Conservation (phyloP, 2,329 filamentous ascomycete species). For the Arthroderma sp. region DNA sequence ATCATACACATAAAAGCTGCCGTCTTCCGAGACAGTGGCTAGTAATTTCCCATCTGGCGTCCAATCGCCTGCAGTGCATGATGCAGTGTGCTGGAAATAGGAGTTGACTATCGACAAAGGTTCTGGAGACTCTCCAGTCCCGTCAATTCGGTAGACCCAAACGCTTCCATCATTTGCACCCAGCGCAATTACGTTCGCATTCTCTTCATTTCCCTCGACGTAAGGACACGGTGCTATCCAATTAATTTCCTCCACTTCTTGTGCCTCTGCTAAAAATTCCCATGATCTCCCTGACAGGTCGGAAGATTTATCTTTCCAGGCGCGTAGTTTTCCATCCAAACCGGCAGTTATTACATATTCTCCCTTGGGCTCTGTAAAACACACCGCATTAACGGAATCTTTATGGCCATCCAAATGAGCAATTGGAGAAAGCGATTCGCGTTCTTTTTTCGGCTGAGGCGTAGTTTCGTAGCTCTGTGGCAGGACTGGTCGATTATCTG, state of each 20-base stretch:
- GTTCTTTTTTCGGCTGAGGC: slow-evolving; percentile 45
- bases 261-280: slow-evolving; percentile 60
- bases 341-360: slow-evolving; percentile 79
- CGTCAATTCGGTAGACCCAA: slow-evolving; percentile 85
- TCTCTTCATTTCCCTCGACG: slow-evolving; percentile 27
- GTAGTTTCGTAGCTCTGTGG: slow-evolving; percentile 61
- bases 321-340: slow-evolving; percentile 68
- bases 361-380: slow-evolving; percentile 71
- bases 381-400: slow-evolving; percentile 76
- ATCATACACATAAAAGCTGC: slow-evolving; percentile 83
- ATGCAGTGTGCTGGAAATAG: slow-evolving; percentile 77
- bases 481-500: slow-evolving; percentile 49
- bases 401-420: slow-evolving; percentile 77
- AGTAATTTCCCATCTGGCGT: slow-evolving; percentile 74
- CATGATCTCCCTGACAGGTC: slow-evolving; percentile 40
- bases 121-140: slow-evolving; percentile 41
- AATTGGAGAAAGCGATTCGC: slow-evolving; percentile 50
- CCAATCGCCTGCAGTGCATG: slow-evolving; percentile 85
- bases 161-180: slow-evolving; percentile 84
- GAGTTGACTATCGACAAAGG: slow-evolving; percentile 74
- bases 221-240: slow-evolving; percentile 71
- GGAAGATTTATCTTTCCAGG: slow-evolving; percentile 44
- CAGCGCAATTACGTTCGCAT: slow-evolving; percentile 72
- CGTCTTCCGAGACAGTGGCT: slow-evolving; percentile 79
- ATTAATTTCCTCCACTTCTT: slow-evolving; percentile 91